A percentile compares a stretch with the other conserved stretches of the same genome.
phyloP scores from a whole-genome alignment of 73 alveolate species.

The Paramecium octaurelia region DNA sequence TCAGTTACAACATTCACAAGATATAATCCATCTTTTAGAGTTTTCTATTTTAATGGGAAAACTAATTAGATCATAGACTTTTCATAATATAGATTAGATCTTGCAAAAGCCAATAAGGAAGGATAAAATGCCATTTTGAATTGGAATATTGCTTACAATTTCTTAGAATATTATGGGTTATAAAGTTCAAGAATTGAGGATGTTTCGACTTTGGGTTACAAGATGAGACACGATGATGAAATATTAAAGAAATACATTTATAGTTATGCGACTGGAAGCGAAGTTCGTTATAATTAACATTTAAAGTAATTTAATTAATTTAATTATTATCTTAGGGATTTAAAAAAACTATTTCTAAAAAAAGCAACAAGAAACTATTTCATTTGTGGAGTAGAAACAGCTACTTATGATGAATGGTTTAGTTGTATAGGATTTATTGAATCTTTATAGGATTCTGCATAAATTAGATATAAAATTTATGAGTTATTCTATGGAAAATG shows the following conservation, averaged over 20 bases:
- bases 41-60: slow-evolving; percentile 70
- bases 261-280: slow-evolving; percentile 52
- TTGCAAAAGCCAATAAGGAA: slow-evolving; percentile 56
- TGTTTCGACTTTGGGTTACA: not conserved
- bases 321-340: not conserved
- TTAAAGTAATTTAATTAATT: not conserved
- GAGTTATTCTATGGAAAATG: slow-evolving; percentile 26
- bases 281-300: not conserved
- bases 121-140: not conserved
- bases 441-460: not conserved
- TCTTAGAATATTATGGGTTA: slow-evolving; percentile 27
- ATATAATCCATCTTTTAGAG: slow-evolving; percentile 85
- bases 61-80: slow-evolving; percentile 72
- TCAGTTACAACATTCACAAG: slow-evolving; percentile 77
- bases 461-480: not conserved
- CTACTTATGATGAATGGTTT: slow-evolving; percentile 19
- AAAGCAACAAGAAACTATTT: not conserved
- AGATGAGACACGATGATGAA: not conserved
- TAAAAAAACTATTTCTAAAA: not conserved
- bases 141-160: slow-evolving; percentile 56
- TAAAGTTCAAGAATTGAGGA: not conserved
- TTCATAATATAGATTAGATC: slow-evolving; percentile 83
- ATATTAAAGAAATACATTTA: slow-evolving; percentile 23
- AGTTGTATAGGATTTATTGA: not conserved
- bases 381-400: not conserved